These are phyloP conservation scores for Claviceps quebecensis DNA, from an alignment of 2,329 filamentous ascomycete species.

Conservation along the genomic window DNA sequence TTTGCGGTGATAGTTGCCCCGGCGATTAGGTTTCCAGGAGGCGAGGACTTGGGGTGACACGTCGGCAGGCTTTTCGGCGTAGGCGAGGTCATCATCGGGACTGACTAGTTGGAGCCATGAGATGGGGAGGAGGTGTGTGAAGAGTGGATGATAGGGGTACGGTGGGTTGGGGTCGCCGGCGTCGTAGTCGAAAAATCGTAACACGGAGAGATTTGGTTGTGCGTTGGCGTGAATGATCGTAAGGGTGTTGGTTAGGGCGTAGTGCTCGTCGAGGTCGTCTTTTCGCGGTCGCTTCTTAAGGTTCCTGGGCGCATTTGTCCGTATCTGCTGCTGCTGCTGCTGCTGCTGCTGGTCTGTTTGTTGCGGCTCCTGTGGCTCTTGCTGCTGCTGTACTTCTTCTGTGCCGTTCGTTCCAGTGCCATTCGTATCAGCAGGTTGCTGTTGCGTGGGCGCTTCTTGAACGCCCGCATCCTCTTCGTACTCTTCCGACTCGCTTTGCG, in stretches of 20 bases:
- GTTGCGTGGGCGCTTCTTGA: background rate
- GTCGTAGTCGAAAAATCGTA: conserved; percentile 86
- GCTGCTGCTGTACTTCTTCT: background rate
- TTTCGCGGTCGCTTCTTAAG: conserved; percentile 17
- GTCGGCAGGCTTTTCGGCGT: conserved; percentile 48
- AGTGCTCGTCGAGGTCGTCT: conserved; percentile 49
- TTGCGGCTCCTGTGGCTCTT: background rate
- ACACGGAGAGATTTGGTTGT: conserved; percentile 73
- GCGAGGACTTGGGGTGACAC: conserved; percentile 48
- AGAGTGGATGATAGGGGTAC: conserved; percentile 59
- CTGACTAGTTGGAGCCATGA: conserved; percentile 86
- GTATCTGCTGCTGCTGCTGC: background rate
- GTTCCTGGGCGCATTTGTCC: conserved; percentile 2
- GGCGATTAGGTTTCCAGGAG: conserved; percentile 65
- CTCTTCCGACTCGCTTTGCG: conserved; percentile 17
- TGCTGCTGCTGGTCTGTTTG: background rate
- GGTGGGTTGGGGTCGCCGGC: conserved; percentile 44
- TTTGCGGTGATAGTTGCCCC: conserved; percentile 81
- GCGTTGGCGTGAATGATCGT: conserved; percentile 70
- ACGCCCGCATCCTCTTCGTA: background rate
- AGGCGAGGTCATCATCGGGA: conserved; percentile 61
- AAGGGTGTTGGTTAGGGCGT: conserved; percentile 57
- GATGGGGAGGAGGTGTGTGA: conserved; percentile 65
- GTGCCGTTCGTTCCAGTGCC: background rate
- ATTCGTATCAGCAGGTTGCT: background rate